Percentiles rank a stretch among this genome's conserved stretches.
These are phyloP conservation scores for Cladochytrium replicatum DNA, from an alignment of 192 early-diverging fungal genomes.

Conservation along the genomic window DNA sequence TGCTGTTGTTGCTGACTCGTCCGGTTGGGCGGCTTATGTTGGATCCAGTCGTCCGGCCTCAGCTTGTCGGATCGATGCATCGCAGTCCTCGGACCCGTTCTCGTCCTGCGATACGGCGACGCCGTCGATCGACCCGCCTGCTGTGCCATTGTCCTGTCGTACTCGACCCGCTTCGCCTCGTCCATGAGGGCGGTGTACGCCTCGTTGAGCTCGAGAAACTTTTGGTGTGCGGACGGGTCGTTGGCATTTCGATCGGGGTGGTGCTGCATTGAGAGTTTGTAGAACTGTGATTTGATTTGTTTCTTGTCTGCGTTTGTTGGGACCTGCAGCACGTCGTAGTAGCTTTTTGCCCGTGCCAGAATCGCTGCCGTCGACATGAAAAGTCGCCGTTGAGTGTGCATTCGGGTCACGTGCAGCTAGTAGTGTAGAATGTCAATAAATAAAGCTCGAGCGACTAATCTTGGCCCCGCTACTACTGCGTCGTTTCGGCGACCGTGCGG, in stretches of 20 bases:
- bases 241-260: slow-evolving; percentile 73
- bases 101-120: not conserved
- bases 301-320: slow-evolving; percentile 19
- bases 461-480: too few relatives aligned
- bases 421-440: too few relatives aligned
- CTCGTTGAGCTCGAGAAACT: slow-evolving; percentile 75
- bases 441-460: too few relatives aligned
- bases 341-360: too few relatives aligned
- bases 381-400: too few relatives aligned
- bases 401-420: too few relatives aligned
- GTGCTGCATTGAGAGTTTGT: slow-evolving; percentile 66
- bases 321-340: slow-evolving; percentile 25
- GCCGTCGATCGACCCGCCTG: not conserved
- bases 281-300: slow-evolving; percentile 58
- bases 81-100: slow-evolving; percentile 3
- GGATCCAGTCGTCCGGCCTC: slow-evolving; percentile 36
- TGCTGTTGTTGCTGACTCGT: not conserved
- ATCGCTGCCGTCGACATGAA: too few relatives aligned
- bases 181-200: slow-evolving; percentile 73
- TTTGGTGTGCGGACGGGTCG: slow-evolving; percentile 51
- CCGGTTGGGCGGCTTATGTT: slow-evolving; percentile 12
- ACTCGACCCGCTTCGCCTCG: slow-evolving; percentile 60
- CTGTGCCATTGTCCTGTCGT: slow-evolving; percentile 55
- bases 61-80: slow-evolving; percentile 12
- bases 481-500: too few relatives aligned